These are phyloP conservation scores for Hypoxylon sp. DNA, from an alignment of 2,329 filamentous ascomycete species.

Conservation along the genomic window DNA sequence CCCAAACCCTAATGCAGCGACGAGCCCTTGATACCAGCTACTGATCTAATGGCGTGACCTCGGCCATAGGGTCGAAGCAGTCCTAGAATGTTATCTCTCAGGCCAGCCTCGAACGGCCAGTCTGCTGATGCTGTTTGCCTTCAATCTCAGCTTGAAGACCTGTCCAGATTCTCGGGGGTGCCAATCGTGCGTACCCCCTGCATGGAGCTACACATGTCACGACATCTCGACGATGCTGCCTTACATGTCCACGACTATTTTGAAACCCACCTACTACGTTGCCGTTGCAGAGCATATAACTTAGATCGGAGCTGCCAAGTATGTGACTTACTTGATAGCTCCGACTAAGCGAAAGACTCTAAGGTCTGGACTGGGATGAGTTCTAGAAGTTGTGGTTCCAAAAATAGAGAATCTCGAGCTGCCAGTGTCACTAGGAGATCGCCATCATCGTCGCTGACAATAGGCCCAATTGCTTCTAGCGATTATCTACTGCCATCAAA, in stretches of 20 bases:
- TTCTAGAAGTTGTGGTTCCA: slow-evolving; percentile 37
- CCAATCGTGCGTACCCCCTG: slow-evolving; percentile 27
- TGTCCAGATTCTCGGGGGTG: slow-evolving; percentile 34
- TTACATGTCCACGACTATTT: slow-evolving; percentile 20
- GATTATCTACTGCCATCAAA: neutral
- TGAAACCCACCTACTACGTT: slow-evolving; percentile 24
- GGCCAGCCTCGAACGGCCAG: slow-evolving; percentile 35
- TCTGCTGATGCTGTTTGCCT: slow-evolving; percentile 24
- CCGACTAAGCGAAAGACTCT: slow-evolving; percentile 25
- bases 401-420: slow-evolving; percentile 41
- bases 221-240: slow-evolving; percentile 21
- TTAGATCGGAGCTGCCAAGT: slow-evolving; percentile 27
- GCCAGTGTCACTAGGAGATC: slow-evolving; percentile 10
- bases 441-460: slow-evolving; percentile 12
- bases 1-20: slow-evolving; percentile 29
- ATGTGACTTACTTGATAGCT: slow-evolving; percentile 28
- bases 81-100: slow-evolving; percentile 29
- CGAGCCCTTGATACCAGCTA: slow-evolving; percentile 26
- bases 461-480: neutral
- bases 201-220: slow-evolving; percentile 26
- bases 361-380: slow-evolving; percentile 8
- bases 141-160: slow-evolving; percentile 20
- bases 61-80: slow-evolving; percentile 15
- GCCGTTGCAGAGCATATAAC: slow-evolving; percentile 37
- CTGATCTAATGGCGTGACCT: slow-evolving; percentile 36